Evolutionary conservation across 1,284 basidiomycete species (phyloP), one percentile per base, ranked within the genome.

Genomic region (Sanguinoderma infundibulare): DNA sequence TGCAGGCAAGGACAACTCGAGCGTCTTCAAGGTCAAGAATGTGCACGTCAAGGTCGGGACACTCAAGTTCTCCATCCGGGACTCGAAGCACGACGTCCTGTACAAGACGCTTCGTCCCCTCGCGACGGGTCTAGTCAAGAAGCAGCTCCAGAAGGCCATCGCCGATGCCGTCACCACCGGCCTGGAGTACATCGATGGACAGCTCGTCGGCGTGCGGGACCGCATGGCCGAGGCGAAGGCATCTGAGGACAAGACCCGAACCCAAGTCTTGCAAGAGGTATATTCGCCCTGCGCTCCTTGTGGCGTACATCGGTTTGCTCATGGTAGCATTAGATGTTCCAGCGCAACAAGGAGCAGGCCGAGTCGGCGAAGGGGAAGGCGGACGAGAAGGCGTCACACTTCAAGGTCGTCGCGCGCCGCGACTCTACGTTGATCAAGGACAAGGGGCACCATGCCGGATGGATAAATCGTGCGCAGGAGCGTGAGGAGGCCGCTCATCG

Each of bases 21-120:
- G 88, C 55, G 87, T 94, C 14, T 96, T 96, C 84, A 84, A 85
- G 66, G 91, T 96, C 64, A 84, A 91, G 72, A 78, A 86, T 61
- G 90, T 95, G 22, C 77, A 87, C 60, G 91, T 94, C 73, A 94
- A 94, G 74, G 86, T 96, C 51, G 90, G 90, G 70, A 85, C 89
- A 53, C 85, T 98, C 69, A 94, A 92, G 78, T 98, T 97, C 79
- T 87, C 88, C 39, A 95, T 99, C 72, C 87, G 95, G 17, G 95
- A 97, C 71, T 87, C 87, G 70, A 98, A 97, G 80, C 96, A 98
- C 78, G 93, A 97, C 72, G 78, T 94, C 39, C 75, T 98, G 57
- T 97, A 97, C 83, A 96, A 95, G 81, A 90, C 90, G 0, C 70
- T 94, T 38, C 83, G 82, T 44, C 90, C 90, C 7, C 81, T 95